These are phyloP conservation scores for Pichia sp. DNA, from an alignment of 1,139 yeast genomes.

Conservation along the genomic window DNA sequence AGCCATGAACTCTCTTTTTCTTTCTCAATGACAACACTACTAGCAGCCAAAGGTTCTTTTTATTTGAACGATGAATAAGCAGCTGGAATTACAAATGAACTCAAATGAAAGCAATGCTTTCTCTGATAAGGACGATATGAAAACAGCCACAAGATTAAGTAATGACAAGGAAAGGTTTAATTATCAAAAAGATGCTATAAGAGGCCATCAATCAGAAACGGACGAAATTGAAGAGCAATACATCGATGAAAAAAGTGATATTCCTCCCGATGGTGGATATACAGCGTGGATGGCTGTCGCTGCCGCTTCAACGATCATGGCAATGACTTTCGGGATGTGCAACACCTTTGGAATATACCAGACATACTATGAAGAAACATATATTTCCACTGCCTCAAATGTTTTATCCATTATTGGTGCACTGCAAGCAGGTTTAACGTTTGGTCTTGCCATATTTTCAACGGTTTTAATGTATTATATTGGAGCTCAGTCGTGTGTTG, in stretches of 20 bases:
- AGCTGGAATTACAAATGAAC: too few relatives aligned
- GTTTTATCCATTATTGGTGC: conserved; percentile 25
- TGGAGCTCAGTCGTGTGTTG: conserved; percentile 33
- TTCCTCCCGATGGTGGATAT: conserved; percentile 9
- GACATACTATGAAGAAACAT: conserved; percentile 31
- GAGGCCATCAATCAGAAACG: too few relatives aligned
- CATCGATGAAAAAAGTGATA: not conserved
- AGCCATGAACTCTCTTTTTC: too few relatives aligned
- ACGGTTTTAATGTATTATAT: conserved; percentile 31
- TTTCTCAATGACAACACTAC: too few relatives aligned
- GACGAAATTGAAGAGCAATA: not conserved
- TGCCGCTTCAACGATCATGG: conserved; percentile 26
- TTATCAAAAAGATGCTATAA: too few relatives aligned
- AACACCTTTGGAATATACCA: conserved; percentile 48
- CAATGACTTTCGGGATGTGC: conserved; percentile 46
- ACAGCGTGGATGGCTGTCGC: conserved; percentile 16
- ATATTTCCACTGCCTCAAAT: conserved; percentile 18
- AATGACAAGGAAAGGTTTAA: too few relatives aligned
- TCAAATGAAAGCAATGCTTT: too few relatives aligned
- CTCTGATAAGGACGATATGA: too few relatives aligned
- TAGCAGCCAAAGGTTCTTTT: too few relatives aligned
- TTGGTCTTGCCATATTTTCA: conserved; percentile 33
- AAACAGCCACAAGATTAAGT: too few relatives aligned
- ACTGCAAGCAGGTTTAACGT: conserved; percentile 25
- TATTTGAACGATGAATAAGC: too few relatives aligned